A percentile compares a stretch with the other conserved stretches of the same genome.
These are phyloP conservation scores for Aureobasidium sp. DNA, from an alignment of 2,329 filamentous ascomycete species.

Conservation along the genomic window DNA sequence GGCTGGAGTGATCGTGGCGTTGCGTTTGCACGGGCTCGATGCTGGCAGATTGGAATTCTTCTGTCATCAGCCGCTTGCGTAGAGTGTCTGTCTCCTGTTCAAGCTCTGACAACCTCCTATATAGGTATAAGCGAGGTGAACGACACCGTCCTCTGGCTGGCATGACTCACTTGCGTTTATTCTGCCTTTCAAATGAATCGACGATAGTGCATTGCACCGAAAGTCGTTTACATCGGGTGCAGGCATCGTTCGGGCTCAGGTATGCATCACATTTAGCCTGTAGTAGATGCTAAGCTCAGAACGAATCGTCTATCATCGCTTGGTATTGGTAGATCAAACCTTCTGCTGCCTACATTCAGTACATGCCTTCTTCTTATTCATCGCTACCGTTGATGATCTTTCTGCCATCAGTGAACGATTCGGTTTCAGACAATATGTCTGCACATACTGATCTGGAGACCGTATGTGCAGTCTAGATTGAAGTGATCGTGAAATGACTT, in stretches of 20 bases:
- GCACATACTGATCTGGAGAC: not conserved
- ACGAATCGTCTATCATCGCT: not conserved
- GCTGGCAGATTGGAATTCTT: not conserved
- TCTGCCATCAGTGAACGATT: not conserved
- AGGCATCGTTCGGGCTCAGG: not conserved
- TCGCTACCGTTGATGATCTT: not conserved
- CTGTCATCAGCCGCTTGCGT: slow-evolving; percentile 1
- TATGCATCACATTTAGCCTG: slow-evolving; percentile 6
- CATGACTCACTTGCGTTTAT: not conserved
- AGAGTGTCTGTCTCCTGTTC: slow-evolving; percentile 1
- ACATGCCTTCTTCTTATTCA: slow-evolving; percentile 2
- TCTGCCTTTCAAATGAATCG: not conserved
- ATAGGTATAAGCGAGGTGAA: not conserved
- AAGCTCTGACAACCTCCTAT: not conserved
- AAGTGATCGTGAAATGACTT: not conserved
- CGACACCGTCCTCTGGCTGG: not conserved
- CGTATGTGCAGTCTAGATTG: not conserved
- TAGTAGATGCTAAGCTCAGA: not conserved
- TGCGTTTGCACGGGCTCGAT: not conserved
- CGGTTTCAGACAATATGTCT: too few relatives aligned
- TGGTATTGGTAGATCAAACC: not conserved
- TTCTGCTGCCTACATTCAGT: slow-evolving; percentile 4
- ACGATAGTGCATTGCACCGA: not conserved
- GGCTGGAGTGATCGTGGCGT: not conserved
- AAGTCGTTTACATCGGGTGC: not conserved